Base-by-base conservation (phyloP, 2,329 filamentous ascomycete species). In the Periconia sp. region DNA sequence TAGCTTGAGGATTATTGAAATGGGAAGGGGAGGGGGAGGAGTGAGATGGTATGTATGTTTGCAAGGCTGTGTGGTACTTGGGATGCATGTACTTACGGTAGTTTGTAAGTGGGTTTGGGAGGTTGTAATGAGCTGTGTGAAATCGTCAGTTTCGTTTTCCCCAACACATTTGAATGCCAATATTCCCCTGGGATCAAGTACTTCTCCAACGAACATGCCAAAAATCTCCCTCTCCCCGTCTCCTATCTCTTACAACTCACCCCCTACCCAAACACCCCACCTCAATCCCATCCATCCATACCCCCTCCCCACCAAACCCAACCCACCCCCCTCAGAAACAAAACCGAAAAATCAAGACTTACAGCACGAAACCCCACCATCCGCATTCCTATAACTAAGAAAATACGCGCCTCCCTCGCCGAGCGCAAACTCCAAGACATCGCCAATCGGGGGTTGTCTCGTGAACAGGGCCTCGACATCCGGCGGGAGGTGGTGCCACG, bases 401-500 rank as follows among this genome's bases (percentile, higher is more conserved):
- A 70, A 69, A 49, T 69, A 70, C 5, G 66, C 58, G 5, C 58
- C 58, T 11, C 63, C 55, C 10, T 58, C 54, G 11, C 66, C 65
- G 2, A 70, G 49, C 0, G 64, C 57, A 10, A 69, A 50, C 35
- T 70, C 67, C 6, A 70, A 55, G 1, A 71, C 66, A 42, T 69
- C 64, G 30, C 56, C 60, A 23, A 69, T 62, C 1, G 66, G 58
- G 8, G 68, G 68, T 8, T 59, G 56, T 31, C 63, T 62, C n/a
- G 66, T 70, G 53, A 71, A 68, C 3, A 71, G 58, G 1, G 58
- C 52, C 41, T 68, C 65, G 1, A 71, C 52, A 35, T 68, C 66
- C 14, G 66, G 53, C 1, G 67, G 66, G 11, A 70, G 60, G 41
- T 66, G 62, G 44, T 62, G 60, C 63, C 66, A 62, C 19, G 67